phyloP scores from a whole-genome alignment of 257 asterid species.

The Solanum tarijense region DNA sequence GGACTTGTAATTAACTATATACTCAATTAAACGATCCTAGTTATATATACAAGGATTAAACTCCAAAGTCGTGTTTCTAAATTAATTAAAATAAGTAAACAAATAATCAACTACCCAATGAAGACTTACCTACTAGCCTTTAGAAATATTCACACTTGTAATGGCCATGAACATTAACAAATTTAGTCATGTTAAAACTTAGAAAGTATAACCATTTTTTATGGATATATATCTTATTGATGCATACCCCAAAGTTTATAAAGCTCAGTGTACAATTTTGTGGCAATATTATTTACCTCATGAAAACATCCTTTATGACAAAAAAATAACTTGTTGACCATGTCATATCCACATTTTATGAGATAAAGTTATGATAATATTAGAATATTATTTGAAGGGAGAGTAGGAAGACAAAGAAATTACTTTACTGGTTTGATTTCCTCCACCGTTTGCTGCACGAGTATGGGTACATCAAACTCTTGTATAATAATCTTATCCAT shows the following conservation, averaged over 20 bases:
- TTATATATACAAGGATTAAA: background rate
- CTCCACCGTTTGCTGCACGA: background rate
- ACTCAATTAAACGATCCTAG: background rate
- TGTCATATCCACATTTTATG: background rate
- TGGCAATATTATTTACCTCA: background rate
- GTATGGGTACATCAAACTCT: background rate
- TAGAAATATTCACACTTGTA: background rate
- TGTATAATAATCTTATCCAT: background rate
- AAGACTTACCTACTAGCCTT: background rate
- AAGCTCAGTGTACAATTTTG: background rate
- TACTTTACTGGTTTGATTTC: background rate
- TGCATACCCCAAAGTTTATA: background rate
- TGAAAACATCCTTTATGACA: background rate
- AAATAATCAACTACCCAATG: background rate
- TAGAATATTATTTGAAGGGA: background rate
- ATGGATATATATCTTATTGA: background rate
- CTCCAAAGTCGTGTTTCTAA: background rate
- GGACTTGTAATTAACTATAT: background rate
- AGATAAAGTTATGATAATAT: background rate
- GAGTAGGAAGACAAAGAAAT: background rate
- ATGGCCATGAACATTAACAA: background rate
- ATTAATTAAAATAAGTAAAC: background rate
- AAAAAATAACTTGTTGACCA: background rate
- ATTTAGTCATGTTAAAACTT: background rate
- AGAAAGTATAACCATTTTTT: background rate